Conservation (phyloP, 2,329 filamentous ascomycete genomes). For the Colletotrichum ledebouriae region DNA sequence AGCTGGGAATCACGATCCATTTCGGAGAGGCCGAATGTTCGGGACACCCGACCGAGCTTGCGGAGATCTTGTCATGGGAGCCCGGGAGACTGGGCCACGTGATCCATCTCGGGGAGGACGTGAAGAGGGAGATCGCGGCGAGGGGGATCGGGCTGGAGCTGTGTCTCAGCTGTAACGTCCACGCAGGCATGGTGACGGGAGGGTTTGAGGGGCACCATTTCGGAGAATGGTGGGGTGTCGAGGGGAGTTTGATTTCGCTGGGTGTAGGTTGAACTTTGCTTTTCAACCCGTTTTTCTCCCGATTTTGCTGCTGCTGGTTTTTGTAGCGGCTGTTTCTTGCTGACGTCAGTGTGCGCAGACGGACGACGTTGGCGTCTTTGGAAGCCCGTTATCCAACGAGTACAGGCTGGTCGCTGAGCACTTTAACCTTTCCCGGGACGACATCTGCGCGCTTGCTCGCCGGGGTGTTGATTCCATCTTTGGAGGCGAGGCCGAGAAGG, state of each 20-base stretch:
- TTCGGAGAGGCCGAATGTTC: constrained; percentile 79
- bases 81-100: constrained; percentile 83
- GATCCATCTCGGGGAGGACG: constrained; percentile 75
- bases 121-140: constrained; percentile 67
- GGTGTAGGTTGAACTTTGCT: constrained; percentile 68
- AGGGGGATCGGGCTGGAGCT: constrained; percentile 77
- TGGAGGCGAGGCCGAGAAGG: constrained; percentile 71
- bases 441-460: constrained; percentile 68
- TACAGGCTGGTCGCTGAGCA: constrained; percentile 80
- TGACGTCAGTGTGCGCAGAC: constrained; percentile 64
- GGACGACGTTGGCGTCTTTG: constrained; percentile 87
- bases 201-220: constrained; percentile 81
- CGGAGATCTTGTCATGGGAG: constrained; percentile 72
- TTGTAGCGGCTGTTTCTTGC: neutral
- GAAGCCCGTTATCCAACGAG: constrained; percentile 81
- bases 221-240: constrained; percentile 75
- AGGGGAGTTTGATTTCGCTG: constrained; percentile 72
- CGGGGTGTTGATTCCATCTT: constrained; percentile 77
- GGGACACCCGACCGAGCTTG: constrained; percentile 70
- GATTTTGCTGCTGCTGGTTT: neutral
- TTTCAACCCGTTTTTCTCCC: neutral
- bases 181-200: constrained; percentile 78
- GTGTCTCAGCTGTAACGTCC: constrained; percentile 85
- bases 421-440: constrained; percentile 67
- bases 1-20: constrained; percentile 78